A percentile compares a stretch with the other conserved stretches of the same genome.
These are phyloP conservation scores for Ogataea corticis DNA, from an alignment of 805 yeast species.

Conservation along the genomic window DNA sequence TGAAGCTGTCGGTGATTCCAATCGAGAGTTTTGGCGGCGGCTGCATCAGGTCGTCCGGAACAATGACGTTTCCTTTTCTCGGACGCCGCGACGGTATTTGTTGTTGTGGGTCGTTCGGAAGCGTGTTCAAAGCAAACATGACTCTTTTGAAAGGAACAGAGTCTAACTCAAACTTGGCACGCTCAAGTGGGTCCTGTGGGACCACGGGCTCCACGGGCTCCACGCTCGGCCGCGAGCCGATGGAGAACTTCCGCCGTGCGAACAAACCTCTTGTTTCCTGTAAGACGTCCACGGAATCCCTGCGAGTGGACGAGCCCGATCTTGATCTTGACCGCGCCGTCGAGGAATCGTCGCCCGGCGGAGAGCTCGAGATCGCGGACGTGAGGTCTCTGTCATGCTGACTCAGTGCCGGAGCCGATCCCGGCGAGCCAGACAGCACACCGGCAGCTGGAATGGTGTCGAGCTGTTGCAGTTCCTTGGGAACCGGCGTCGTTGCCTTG, in stretches of 20 bases:
- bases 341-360: background rate
- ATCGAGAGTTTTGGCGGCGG: slow-evolving; percentile 63
- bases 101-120: slow-evolving; percentile 57
- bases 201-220: background rate
- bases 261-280: background rate
- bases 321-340: background rate
- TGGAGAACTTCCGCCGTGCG: background rate
- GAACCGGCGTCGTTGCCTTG: slow-evolving; percentile 6
- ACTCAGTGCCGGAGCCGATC: background rate
- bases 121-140: slow-evolving; percentile 49
- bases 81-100: slow-evolving; percentile 62
- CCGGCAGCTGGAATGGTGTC: background rate
- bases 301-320: background rate
- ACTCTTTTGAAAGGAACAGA: slow-evolving; percentile 45
- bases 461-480: background rate
- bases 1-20: slow-evolving; percentile 60
- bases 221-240: background rate
- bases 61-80: slow-evolving; percentile 51
- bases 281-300: background rate
- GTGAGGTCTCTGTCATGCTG: background rate
- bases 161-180: slow-evolving; percentile 23
- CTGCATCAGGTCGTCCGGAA: slow-evolving; percentile 67
- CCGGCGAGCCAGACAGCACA: background rate
- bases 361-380: background rate
- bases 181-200: slow-evolving; percentile 8